Conservation (phyloP, 805 yeast genomes). For the Cyberlindnera maclurae region DNA sequence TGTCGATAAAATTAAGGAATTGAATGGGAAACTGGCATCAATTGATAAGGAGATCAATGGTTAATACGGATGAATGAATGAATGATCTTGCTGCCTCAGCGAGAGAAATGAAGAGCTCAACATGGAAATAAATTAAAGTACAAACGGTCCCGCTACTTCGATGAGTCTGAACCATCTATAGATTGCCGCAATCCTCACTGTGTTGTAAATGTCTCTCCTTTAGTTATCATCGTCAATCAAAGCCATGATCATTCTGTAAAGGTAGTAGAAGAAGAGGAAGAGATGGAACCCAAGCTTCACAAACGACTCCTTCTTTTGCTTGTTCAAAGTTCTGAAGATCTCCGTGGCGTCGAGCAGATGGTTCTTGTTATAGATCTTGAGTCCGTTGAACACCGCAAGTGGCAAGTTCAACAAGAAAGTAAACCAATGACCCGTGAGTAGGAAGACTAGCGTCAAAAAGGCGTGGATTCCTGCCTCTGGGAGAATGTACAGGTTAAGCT, state of each 20-base stretch:
- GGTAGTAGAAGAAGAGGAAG: slow-evolving; percentile 88
- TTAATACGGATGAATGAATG: neutral
- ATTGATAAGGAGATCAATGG: neutral
- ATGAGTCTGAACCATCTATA: too few species aligned
- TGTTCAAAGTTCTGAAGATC: slow-evolving; percentile 87
- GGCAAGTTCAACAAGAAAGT: slow-evolving; percentile 80
- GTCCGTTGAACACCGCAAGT: slow-evolving; percentile 73
- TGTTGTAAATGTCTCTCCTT: too few species aligned
- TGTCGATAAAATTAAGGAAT: slow-evolving; percentile 9
- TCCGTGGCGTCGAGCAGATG: slow-evolving; percentile 95
- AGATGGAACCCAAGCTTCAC: slow-evolving; percentile 87
- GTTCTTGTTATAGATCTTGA: slow-evolving; percentile 71
- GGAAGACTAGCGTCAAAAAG: slow-evolving; percentile 57
- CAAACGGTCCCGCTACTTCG: too few species aligned
- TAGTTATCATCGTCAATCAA: slow-evolving; percentile 42
- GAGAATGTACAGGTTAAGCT: slow-evolving; percentile 77
- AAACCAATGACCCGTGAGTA: slow-evolving; percentile 90
- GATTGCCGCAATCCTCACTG: too few species aligned
- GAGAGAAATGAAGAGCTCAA: neutral
- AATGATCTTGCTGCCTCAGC: too few species aligned
- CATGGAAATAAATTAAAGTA: slow-evolving; percentile 1
- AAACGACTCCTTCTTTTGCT: slow-evolving; percentile 89
- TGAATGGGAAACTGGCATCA: slow-evolving; percentile 9
- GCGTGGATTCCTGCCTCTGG: slow-evolving; percentile 89
- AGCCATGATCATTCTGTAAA: slow-evolving; percentile 93